Evolutionary conservation across 2,329 filamentous ascomycete species (phyloP), one percentile per base, ranked within the genome.

Genomic region (Hirsutella minnesotensis): DNA sequence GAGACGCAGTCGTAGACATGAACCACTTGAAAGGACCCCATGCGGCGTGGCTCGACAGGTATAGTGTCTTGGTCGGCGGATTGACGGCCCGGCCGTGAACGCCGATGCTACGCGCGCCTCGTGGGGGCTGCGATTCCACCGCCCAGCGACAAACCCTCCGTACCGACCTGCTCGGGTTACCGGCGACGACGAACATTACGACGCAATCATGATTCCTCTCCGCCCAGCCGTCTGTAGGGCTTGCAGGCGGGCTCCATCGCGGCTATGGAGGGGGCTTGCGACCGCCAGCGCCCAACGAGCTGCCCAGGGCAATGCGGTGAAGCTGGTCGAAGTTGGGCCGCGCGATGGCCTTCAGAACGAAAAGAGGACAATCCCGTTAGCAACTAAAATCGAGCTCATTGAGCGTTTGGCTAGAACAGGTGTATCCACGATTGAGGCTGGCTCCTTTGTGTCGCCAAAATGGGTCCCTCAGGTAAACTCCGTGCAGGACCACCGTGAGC

Each of bases 321-420:
- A 69, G 62, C 79, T 94, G 33, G 81, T 92, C 47, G 86, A 94
- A 66, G 86, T 94, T 48, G 86, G 85, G 9, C 86, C 86, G 29
- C 73, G 86, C 50, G 86, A 94, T 66, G 86, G 86, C n/a, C 65
- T 94, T 42, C 86, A 94, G 59, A 94, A 92, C 57, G 84, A 92
- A 66, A 84, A 83, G 64, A 75, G 69, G 49, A 70, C 70, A 22
- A 82, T 94, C 49, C 69, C 84, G 0, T 67, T 86, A 10, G 68
- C 72, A 7, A 87, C 80, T 3, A 94, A 94, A 62, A 74, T 90
- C 43, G 77, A 88, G 51, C 63, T 94, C 42, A 83, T 94, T 33
- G 72, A 81, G 51, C 69, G 76, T 46, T 66, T 94, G 47, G 76
- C 79, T 29, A 65, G 66, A 48, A 83, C 84, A 1, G 86, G 86